Base-by-base conservation (phyloP, 768 basidiomycete species). In the Tricholoma matsutake region DNA sequence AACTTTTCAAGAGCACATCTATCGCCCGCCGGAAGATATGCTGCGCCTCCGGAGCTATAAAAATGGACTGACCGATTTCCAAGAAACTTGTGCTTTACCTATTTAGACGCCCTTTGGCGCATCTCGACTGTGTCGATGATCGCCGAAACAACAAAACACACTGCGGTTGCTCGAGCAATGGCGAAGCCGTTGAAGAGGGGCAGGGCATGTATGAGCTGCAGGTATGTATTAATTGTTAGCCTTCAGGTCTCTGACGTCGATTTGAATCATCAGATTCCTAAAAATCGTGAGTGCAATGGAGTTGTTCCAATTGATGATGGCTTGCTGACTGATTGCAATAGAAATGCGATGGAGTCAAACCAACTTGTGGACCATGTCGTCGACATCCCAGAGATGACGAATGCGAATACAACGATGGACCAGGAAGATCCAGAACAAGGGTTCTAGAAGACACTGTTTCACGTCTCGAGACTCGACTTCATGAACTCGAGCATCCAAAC, bases 351-450 rank as follows among this genome's bases (percentile, higher is more conserved):
- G 86, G 87, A 16, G 70, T 68, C 3, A 83, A 83, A 59, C 88
- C 88, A 1, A 74, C 81, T 9, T 91, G 89, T 69, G 83, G 83
- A 1, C 87, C 85, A 43, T 91, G 89, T 73, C 70, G 75, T 22
- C 74, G 78, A 7, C 81, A 84, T 25, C 83, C 86, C 37, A 83
- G 86, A 60, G 79, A 79, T 28, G 87, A 87, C 57, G 86, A 86
- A 31, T 91, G 89, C 70, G 88, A 90, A 72, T 91, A 89, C 70
- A 78, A 83, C 6, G 88, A 89, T 65, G 85, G 83, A 5, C 80
- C 80, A 32, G 81, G 81, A 45, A 81, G 85, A 60, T 84, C 88
- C 18, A 76, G 82, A 58, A 88, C 83, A 3, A 79, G 86, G 65
- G 75, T 78, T 4, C 71, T 90, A 18, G 86, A 88, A 68, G 86